phyloP scores from a whole-genome alignment of 108 stramenopile genomes.

The Nitzschia inconspicua region DNA sequence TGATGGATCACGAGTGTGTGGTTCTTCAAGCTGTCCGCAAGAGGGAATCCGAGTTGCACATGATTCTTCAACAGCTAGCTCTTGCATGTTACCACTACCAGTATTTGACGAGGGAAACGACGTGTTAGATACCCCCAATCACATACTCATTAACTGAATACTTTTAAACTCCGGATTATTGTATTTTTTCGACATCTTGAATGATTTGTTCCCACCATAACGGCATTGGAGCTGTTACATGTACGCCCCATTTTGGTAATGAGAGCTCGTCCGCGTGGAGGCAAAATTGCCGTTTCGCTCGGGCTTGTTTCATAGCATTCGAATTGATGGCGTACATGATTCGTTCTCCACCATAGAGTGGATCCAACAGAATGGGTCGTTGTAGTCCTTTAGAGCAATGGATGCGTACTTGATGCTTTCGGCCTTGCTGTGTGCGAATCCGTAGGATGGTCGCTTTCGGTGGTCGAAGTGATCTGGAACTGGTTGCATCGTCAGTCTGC shows the following conservation, averaged over 20 bases:
- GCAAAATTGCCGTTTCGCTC: constrained; percentile 31
- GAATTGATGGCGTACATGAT: constrained; percentile 15
- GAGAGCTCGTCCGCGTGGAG: constrained; percentile 47
- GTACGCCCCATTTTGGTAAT: constrained; percentile 34
- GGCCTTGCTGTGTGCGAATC: constrained; percentile 53
- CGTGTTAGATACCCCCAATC: no score
- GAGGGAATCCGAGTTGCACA: constrained; percentile 4
- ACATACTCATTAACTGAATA: no score
- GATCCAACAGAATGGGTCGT: constrained; percentile 50
- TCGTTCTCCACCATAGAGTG: constrained; percentile 36
- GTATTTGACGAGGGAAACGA: no score
- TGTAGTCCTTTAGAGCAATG: constrained; percentile 56
- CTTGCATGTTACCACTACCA: constrained; percentile 34
- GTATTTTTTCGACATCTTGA: neutral
- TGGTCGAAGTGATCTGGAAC: no score
- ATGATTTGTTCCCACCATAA: constrained; percentile 46
- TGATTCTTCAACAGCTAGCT: constrained; percentile 17
- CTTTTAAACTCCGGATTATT: no score
- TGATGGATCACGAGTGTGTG: constrained; percentile 20
- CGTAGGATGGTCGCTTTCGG: no score
- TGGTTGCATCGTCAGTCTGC: no score
- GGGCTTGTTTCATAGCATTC: constrained; percentile 5
- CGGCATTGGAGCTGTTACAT: constrained; percentile 45
- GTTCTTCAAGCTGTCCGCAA: constrained; percentile 27
- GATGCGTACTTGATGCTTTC: constrained; percentile 78